Percentiles rank a stretch among this genome's conserved stretches.
These are phyloP conservation scores for Metschnikowia dekortorum DNA, from an alignment of 805 yeast species.

Conservation along the genomic window DNA sequence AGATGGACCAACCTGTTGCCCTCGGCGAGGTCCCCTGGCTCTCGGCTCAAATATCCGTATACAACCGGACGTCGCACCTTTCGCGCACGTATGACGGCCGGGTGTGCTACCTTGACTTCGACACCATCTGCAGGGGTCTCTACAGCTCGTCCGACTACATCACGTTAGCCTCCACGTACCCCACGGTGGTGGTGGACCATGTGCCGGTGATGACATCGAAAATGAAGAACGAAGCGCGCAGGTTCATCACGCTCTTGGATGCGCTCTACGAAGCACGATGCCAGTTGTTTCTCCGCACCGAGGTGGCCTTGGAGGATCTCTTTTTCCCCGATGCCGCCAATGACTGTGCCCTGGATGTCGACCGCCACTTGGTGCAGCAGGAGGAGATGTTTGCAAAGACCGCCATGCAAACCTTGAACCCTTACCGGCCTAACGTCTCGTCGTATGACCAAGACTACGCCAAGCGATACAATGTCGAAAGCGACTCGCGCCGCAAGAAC, in stretches of 20 bases:
- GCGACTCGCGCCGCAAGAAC: conserved; percentile 14
- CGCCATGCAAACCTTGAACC: conserved; percentile 52
- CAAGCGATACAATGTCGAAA: conserved; percentile 13
- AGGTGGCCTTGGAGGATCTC: conserved; percentile 45
- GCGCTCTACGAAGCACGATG: conserved; percentile 68
- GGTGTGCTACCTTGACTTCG: conserved; percentile 47
- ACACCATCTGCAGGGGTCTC: conserved; percentile 50
- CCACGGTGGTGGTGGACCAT: conserved; percentile 53
- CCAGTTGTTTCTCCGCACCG: conserved; percentile 50
- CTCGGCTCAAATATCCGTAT: conserved; percentile 42
- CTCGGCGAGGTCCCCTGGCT: conserved; percentile 15
- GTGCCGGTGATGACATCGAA: conserved; percentile 55
- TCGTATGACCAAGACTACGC: conserved; percentile 51
- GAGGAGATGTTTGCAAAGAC: conserved; percentile 70
- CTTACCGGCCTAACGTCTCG: conserved; percentile 66
- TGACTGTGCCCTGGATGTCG: conserved; percentile 18
- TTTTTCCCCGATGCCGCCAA: conserved; percentile 52
- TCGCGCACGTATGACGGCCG: conserved; percentile 36
- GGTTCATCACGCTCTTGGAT: conserved; percentile 63
- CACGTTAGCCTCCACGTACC: conserved; percentile 57
- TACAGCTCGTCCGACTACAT: conserved; percentile 68
- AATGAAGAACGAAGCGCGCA: conserved; percentile 63
- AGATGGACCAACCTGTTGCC: conserved; percentile 3
- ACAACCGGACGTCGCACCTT: conserved; percentile 49
- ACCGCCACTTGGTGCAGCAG: conserved; percentile 48